Evolutionary conservation across 108 stramenopile species (phyloP).

Genomic region (Mediolabrus comicus): DNA sequence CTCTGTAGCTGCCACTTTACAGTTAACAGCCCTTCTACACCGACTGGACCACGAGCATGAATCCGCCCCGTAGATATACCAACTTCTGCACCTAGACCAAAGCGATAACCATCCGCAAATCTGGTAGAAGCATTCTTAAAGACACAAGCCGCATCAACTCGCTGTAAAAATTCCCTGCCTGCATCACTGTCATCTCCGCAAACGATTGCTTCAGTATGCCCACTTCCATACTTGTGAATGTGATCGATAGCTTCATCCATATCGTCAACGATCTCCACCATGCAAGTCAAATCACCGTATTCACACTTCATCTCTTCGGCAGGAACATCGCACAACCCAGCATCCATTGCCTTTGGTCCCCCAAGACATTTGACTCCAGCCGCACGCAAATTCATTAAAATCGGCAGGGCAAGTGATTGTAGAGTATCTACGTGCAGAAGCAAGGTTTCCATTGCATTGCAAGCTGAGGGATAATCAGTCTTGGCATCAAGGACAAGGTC

Average conservation of each 20-base stretch:
- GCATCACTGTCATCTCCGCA: slow-evolving; percentile 76
- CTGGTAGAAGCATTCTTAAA: slow-evolving; percentile 98
- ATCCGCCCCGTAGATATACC: slow-evolving; percentile 98
- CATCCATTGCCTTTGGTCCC: slow-evolving; percentile 79
- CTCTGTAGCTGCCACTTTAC: slow-evolving; percentile 95
- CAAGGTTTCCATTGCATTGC: slow-evolving; percentile 97
- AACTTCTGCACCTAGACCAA: slow-evolving; percentile 98
- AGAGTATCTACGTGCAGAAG: slow-evolving; percentile 87
- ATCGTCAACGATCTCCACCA: slow-evolving; percentile 93
- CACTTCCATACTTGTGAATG: slow-evolving; percentile 92
- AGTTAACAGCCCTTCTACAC: slow-evolving; percentile 96
- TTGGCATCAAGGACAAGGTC: slow-evolving; percentile 91
- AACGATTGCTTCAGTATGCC: slow-evolving; percentile 96
- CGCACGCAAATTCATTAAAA: slow-evolving; percentile 73
- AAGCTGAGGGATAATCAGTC: slow-evolving; percentile 97
- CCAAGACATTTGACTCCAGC: slow-evolving; percentile 90
- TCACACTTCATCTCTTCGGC: slow-evolving; percentile 81
- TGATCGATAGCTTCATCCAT: slow-evolving; percentile 93
- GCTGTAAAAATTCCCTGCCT: slow-evolving; percentile 85
- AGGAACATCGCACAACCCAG: slow-evolving; percentile 71
- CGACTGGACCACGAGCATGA: slow-evolving; percentile 96
- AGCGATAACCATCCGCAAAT: slow-evolving; percentile 98
- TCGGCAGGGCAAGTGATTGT: slow-evolving; percentile 54
- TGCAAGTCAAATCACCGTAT: slow-evolving; percentile 90
- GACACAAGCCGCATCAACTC: slow-evolving; percentile 95